Evolutionary conservation across 495 filamentous ascomycete genomes (phyloP), one percentile per base, ranked within the genome.

Genomic region (Barbatosphaeria neglecta): DNA sequence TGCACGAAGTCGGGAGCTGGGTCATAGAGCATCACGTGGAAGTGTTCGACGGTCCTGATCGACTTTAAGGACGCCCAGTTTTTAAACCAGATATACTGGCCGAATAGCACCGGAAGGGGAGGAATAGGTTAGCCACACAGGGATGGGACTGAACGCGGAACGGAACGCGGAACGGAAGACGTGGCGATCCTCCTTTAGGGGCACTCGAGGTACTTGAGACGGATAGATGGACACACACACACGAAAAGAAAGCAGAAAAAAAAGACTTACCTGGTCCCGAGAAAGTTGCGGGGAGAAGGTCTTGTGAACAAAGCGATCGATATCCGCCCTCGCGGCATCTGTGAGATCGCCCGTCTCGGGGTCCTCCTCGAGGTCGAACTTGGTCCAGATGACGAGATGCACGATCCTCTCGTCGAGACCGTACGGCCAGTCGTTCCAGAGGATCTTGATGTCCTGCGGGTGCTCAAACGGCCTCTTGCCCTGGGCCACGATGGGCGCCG

Each of bases 341-440:
- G 83, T 87, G 52, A 92, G 57, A 50, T 86, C 78, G 22, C 70
- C 81, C 3, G 79, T 87, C 18, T 46, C 66, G 31, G 84, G 75
- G 51, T 83, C 77, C 27, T 90, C 70, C 39, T 74, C 73, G 3
- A 75, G 52, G 22, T 60, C 57, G 58, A 93, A 94, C 61, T 93
- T 94, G n/a, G 83, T 89, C 88, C 88, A 95, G 9, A 93, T 76
- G 15, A 92, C 84, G 18, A 93, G 65, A 57, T 95, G 88, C 8
- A 87, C 77, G 45, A 95, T 87, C 46, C 69, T 69, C 25, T 67
- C 52, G 48, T 89, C 85, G 45, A 93, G 67, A 0, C 86, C 87
- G 53, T 94, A 94, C 3, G 88, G 88, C 86, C 87, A 95, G 70
- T 95, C 87, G 56, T 95, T 94, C 65, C 77, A 78, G 17, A 93